phyloP scores from a whole-genome alignment of 495 filamentous ascomycete species.

The Trichoderma virens region DNA sequence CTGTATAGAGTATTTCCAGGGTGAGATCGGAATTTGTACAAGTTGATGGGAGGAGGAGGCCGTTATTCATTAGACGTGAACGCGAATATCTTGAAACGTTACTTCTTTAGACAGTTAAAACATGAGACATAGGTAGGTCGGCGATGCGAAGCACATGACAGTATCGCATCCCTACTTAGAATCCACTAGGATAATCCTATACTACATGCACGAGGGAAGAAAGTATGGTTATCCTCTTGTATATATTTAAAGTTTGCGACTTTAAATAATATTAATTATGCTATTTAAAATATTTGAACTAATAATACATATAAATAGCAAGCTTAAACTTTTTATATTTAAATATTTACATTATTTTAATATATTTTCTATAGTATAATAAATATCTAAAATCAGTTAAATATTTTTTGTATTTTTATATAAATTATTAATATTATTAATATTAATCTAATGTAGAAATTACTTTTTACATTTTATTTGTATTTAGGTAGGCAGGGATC shows the following conservation, averaged over 20 bases:
- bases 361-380: not conserved
- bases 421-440: conserved; percentile 9
- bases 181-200: not conserved
- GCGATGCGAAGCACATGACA: not conserved
- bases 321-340: not conserved
- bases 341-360: not conserved
- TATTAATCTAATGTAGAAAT: conserved; percentile 9
- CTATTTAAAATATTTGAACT: not conserved
- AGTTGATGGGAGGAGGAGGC: not conserved
- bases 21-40: not conserved
- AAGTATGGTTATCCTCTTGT: not conserved
- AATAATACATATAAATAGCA: not conserved
- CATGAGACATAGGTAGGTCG: not conserved
- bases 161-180: not conserved
- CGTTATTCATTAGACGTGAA: not conserved
- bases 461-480: not conserved
- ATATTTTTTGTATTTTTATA: not conserved
- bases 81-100: not conserved
- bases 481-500: no score
- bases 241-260: not conserved
- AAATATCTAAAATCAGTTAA: conserved; percentile 4
- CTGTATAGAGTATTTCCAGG: not conserved
- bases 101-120: not conserved
- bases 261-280: not conserved
- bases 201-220: no score